phyloP scores from a whole-genome alignment of 2,329 filamentous ascomycete genomes.

The Plenodomus tracheiphilus region DNA sequence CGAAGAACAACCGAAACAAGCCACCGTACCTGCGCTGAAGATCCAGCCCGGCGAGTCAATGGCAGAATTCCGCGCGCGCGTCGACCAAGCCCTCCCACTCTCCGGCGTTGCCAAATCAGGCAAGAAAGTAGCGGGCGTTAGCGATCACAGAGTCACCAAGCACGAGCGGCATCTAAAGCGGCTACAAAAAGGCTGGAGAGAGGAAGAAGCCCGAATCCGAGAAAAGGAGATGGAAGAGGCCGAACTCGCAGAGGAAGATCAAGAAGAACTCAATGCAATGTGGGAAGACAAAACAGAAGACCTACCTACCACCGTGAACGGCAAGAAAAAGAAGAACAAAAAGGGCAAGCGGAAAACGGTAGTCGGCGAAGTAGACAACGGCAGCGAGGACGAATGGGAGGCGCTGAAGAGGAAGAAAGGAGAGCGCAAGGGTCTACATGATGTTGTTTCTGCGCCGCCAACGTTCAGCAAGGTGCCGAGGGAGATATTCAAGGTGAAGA shows the following conservation, averaged over 20 bases:
- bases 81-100: constrained; percentile 82
- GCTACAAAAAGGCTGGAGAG: constrained; percentile 62
- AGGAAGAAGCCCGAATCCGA: constrained; percentile 59
- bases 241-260: constrained; percentile 66
- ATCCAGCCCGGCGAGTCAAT: constrained; percentile 85
- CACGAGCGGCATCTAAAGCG: constrained; percentile 78
- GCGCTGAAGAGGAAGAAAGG: constrained; percentile 61
- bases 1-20: constrained; percentile 6
- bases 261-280: constrained; percentile 64
- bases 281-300: constrained; percentile 67
- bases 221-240: constrained; percentile 79
- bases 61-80: constrained; percentile 77
- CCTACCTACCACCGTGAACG: constrained; percentile 57
- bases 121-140: constrained; percentile 66
- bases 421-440: constrained; percentile 61
- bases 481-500: constrained; percentile 67
- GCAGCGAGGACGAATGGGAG: constrained; percentile 77
- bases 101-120: constrained; percentile 65
- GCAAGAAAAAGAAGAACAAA: constrained; percentile 55
- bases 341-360: constrained; percentile 56
- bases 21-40: constrained; percentile 16
- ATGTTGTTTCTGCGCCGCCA: constrained; percentile 76
- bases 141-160: constrained; percentile 69
- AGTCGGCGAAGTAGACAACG: constrained; percentile 54
- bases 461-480: constrained; percentile 65